These are phyloP conservation scores for Akanthomyces dipterigenus DNA, from an alignment of 2,329 filamentous ascomycete species.

Conservation along the genomic window DNA sequence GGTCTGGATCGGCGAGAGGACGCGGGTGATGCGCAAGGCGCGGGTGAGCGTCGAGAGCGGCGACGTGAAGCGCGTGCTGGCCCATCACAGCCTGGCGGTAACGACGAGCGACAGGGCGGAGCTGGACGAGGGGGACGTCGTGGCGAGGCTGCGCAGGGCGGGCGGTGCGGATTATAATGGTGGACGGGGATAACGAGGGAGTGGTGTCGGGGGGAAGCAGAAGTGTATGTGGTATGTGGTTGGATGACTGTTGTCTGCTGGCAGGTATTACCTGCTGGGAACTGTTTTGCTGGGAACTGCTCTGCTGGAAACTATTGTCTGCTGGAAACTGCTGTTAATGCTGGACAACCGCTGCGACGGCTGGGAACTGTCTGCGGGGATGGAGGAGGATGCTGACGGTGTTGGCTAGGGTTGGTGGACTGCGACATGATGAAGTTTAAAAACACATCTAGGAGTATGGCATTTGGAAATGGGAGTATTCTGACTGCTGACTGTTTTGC, in stretches of 20 bases:
- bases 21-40: conserved; percentile 64
- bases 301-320: too few species aligned
- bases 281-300: too few species aligned
- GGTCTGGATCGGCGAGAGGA: conserved; percentile 60
- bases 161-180: conserved; percentile 68
- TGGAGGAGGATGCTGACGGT: too few species aligned
- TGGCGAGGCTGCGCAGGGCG: conserved; percentile 54
- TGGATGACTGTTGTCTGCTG: too few species aligned
- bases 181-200: conserved; percentile 49
- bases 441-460: background rate
- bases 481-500: background rate
- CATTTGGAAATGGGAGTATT: background rate
- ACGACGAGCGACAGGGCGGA: conserved; percentile 55
- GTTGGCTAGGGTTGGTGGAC: background rate
- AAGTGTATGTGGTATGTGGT: too few species aligned
- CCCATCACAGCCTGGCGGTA: conserved; percentile 60
- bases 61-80: conserved; percentile 55
- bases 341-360: too few species aligned
- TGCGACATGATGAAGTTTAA: background rate
- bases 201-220: too few species aligned
- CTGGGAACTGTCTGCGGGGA: too few species aligned
- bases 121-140: conserved; percentile 54
- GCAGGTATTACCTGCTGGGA: too few species aligned
- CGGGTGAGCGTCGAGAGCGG: conserved; percentile 61
- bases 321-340: too few species aligned